These are phyloP conservation scores for Aphanomyces invadans DNA, from an alignment of 352 stramenopile species.

Conservation along the genomic window DNA sequence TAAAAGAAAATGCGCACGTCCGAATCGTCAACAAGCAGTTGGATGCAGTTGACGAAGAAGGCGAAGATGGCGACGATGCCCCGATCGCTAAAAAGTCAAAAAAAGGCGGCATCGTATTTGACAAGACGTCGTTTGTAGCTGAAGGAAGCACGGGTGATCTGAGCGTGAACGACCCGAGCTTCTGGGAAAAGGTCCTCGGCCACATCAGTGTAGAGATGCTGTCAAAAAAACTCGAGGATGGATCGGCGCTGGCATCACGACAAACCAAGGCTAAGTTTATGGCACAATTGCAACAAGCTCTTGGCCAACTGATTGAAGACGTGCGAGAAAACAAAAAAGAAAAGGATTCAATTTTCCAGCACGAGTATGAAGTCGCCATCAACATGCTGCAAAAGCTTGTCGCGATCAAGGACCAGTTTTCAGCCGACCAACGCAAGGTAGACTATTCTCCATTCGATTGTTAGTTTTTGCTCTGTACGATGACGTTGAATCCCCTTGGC, in stretches of 20 bases:
- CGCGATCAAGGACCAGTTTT: constrained; percentile 77
- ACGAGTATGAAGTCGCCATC: constrained; percentile 83
- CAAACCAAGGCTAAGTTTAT: constrained; percentile 87
- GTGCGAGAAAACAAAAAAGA: constrained; percentile 41
- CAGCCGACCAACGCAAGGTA: constrained; percentile 69
- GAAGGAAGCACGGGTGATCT: constrained; percentile 86
- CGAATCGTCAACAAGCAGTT: constrained; percentile 41
- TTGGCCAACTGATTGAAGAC: constrained; percentile 58
- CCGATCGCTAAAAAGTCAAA: constrained; percentile 51
- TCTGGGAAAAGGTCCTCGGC: constrained; percentile 92
- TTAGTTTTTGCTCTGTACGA: too few relatives aligned
- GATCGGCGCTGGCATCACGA: constrained; percentile 63
- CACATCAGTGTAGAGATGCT: constrained; percentile 83
- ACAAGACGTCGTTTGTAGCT: constrained; percentile 87
- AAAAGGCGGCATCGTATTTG: constrained; percentile 59
- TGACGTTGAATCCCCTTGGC: too few relatives aligned
- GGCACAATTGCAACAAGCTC: constrained; percentile 73
- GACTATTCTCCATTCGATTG: too few relatives aligned
- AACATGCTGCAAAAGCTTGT: constrained; percentile 71
- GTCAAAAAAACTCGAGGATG: constrained; percentile 80
- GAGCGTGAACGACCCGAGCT: constrained; percentile 94
- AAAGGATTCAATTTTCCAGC: constrained; percentile 44
- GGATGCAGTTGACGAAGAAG: constrained; percentile 31
- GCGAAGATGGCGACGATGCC: constrained; percentile 32
- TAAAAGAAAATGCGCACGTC: constrained; percentile 81